Conservation (phyloP, 2,329 filamentous ascomycete genomes). For the Myriosclerotinia curreyana region DNA sequence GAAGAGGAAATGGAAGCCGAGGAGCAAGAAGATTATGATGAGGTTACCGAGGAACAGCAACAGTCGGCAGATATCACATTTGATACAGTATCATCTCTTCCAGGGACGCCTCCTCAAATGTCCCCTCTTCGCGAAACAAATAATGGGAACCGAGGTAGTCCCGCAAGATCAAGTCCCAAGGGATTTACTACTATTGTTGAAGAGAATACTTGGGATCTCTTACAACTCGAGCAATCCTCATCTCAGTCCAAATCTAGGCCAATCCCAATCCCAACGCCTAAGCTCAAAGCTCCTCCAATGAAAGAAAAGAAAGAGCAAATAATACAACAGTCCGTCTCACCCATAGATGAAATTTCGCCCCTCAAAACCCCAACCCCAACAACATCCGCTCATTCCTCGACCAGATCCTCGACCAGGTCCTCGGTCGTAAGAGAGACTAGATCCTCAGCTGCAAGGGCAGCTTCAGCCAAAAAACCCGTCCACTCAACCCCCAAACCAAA, state of each 20-base stretch:
- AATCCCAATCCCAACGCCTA: constrained; percentile 31
- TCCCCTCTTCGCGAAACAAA: constrained; percentile 46
- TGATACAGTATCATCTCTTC: constrained; percentile 32
- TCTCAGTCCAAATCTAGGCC: constrained; percentile 38
- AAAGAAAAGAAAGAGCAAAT: constrained; percentile 19
- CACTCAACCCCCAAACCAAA: constrained; percentile 21
- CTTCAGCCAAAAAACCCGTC: constrained; percentile 22
- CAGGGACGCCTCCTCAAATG: constrained; percentile 37
- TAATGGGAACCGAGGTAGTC: constrained; percentile 31
- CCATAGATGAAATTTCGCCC: constrained; percentile 31
- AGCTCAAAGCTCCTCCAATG: constrained; percentile 24
- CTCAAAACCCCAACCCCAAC: constrained; percentile 27
- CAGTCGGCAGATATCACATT: constrained; percentile 31
- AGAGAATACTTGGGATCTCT: constrained; percentile 48
- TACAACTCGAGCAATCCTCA: constrained; percentile 40
- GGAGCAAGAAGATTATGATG: constrained; percentile 37
- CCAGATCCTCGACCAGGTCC: constrained; percentile 14
- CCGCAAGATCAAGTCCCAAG: constrained; percentile 37
- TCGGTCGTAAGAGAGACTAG: constrained; percentile 12
- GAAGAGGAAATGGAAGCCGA: constrained; percentile 34
- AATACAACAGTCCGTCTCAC: constrained; percentile 19
- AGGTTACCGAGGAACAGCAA: constrained; percentile 32
- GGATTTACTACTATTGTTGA: constrained; percentile 49
- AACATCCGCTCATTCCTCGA: constrained; percentile 14
- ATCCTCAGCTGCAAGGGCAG: constrained; percentile 14